Evolutionary conservation across 1,284 basidiomycete species (phyloP).

Genomic region (Microbotryum violaceum): DNA sequence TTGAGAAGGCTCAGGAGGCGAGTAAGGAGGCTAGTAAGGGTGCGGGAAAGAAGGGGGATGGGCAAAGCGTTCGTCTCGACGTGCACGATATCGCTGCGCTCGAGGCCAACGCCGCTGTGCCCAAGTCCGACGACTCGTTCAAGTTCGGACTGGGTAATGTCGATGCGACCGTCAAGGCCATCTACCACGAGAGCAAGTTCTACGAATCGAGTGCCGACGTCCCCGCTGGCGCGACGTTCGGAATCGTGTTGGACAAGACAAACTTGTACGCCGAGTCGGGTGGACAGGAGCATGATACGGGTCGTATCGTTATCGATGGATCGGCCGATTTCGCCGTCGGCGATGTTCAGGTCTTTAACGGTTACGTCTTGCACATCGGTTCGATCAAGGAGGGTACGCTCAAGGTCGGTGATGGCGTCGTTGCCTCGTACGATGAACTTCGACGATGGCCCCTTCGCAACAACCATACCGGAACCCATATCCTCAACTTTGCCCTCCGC

Average conservation of each 20-base stretch:
- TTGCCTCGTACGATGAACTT: constrained; percentile 70
- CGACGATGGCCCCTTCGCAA: constrained; percentile 91
- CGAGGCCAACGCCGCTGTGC: constrained; percentile 70
- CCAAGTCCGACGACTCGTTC: constrained; percentile 84
- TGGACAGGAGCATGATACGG: constrained; percentile 95
- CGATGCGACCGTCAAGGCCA: constrained; percentile 67
- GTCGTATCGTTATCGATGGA: constrained; percentile 86
- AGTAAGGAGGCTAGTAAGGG: constrained; percentile 90
- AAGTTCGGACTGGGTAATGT: constrained; percentile 77
- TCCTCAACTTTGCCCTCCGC: constrained; percentile 87
- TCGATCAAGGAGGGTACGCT: constrained; percentile 58
- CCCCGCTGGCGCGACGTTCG: constrained; percentile 57
- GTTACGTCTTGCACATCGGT: constrained; percentile 85
- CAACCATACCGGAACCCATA: constrained; percentile 98
- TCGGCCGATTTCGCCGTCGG: constrained; percentile 85
- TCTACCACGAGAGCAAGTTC: constrained; percentile 79
- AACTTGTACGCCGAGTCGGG: constrained; percentile 97
- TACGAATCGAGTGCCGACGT: constrained; percentile 57
- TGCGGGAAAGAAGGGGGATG: constrained; percentile 55
- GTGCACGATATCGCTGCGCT: constrained; percentile 88
- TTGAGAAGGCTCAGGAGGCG: constrained; percentile 77
- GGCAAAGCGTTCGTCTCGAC: constrained; percentile 71
- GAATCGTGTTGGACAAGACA: constrained; percentile 85
- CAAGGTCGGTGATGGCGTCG: constrained; percentile 59
- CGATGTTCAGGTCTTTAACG: constrained; percentile 80